Evolutionary conservation across 495 filamentous ascomycete genomes (phyloP).

Genomic region (Tetracladium setigerum): DNA sequence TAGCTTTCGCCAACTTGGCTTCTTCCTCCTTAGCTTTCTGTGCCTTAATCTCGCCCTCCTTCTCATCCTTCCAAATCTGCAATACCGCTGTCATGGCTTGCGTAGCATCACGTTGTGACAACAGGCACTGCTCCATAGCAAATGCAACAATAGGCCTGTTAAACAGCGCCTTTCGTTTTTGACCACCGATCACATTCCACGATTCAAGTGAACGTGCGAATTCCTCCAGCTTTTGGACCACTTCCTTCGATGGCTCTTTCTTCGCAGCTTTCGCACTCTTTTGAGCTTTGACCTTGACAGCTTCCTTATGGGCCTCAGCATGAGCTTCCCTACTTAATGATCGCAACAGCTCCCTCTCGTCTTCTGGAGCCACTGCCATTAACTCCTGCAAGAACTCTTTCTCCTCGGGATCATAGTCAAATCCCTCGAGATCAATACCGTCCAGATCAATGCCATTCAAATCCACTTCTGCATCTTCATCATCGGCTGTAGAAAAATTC

Average conservation of each 20-base stretch:
- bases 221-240: no score
- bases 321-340: slow-evolving; percentile 1
- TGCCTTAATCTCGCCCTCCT: background rate
- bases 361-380: background rate
- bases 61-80: background rate
- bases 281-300: no score
- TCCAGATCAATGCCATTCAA: background rate
- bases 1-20: background rate
- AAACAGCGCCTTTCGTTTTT: background rate
- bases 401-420: slow-evolving; percentile 2
- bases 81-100: no score
- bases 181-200: background rate
- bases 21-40: background rate
- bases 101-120: background rate
- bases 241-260: no score
- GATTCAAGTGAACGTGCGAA: no score
- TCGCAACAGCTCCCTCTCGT: slow-evolving; percentile 1
- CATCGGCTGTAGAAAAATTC: background rate
- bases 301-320: background rate
- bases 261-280: no score
- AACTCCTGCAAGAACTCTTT: slow-evolving; percentile 4
- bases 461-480: background rate
- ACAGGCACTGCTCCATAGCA: background rate
- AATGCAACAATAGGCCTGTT: background rate
- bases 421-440: slow-evolving; percentile 2